Conservation (phyloP, 2,329 filamentous ascomycete genomes). For the Botrytis elliptica region DNA sequence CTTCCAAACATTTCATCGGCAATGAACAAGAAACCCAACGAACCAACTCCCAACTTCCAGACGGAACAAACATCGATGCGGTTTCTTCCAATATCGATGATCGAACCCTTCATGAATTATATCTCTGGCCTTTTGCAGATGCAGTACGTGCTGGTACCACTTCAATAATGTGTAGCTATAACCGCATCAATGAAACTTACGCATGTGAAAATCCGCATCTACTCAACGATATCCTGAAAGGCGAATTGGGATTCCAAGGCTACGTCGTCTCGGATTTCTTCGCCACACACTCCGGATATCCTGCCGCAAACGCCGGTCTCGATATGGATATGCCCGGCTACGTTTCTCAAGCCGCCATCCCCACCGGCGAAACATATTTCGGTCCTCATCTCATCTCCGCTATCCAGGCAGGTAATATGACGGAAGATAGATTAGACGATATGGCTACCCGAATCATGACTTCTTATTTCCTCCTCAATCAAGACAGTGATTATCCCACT, state of each 20-base stretch:
- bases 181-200: slow-evolving; percentile 66
- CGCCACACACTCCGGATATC: slow-evolving; percentile 76
- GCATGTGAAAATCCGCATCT: slow-evolving; percentile 70
- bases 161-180: slow-evolving; percentile 79
- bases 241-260: slow-evolving; percentile 81
- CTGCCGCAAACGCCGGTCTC: slow-evolving; percentile 73
- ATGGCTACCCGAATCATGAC: slow-evolving; percentile 57
- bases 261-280: slow-evolving; percentile 85
- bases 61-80: slow-evolving; percentile 26
- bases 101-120: slow-evolving; percentile 46
- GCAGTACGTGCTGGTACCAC: slow-evolving; percentile 56
- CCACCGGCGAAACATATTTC: slow-evolving; percentile 22
- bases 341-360: neutral
- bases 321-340: slow-evolving; percentile 52
- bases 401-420: slow-evolving; percentile 63
- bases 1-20: slow-evolving; percentile 57
- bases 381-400: slow-evolving; percentile 43
- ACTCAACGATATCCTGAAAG: slow-evolving; percentile 77
- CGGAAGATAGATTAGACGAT: slow-evolving; percentile 64
- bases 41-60: slow-evolving; percentile 42
- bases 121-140: slow-evolving; percentile 18
- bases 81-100: slow-evolving; percentile 58
- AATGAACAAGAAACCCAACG: slow-evolving; percentile 48
- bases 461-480: slow-evolving; percentile 55
- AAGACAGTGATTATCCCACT: slow-evolving; percentile 45